Percentiles rank a stretch among this genome's conserved stretches.
These are phyloP conservation scores for Phialophora tarda DNA, from an alignment of 2,329 filamentous ascomycete genomes.

Conservation along the genomic window DNA sequence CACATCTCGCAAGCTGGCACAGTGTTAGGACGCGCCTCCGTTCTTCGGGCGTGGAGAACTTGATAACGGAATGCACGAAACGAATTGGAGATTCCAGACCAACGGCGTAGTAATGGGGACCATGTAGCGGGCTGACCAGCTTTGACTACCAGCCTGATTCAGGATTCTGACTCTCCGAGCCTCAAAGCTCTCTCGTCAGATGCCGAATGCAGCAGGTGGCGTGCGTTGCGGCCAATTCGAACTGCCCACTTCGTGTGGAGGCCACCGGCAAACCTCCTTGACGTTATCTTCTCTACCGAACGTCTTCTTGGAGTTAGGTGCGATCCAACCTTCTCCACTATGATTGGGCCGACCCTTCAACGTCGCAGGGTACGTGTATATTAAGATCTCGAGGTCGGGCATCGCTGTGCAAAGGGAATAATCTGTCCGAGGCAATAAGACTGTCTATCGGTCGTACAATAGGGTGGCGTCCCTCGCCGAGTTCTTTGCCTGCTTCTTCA, in stretches of 20 bases:
- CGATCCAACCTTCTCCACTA: neutral
- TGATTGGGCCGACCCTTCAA: slow-evolving; percentile 11
- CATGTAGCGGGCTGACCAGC: slow-evolving; percentile 5
- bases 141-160: slow-evolving; percentile 9
- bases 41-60: slow-evolving; percentile 1
- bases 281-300: slow-evolving; percentile 30
- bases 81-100: slow-evolving; percentile 6
- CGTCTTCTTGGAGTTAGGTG: slow-evolving; percentile 27
- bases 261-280: slow-evolving; percentile 10
- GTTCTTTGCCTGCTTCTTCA: slow-evolving; percentile 3
- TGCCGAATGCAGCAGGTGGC: slow-evolving; percentile 27
- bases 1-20: slow-evolving; percentile 2
- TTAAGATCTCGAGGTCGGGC: slow-evolving; percentile 8
- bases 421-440: neutral
- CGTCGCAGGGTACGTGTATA: slow-evolving; percentile 4
- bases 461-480: neutral
- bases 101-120: neutral
- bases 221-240: slow-evolving; percentile 1
- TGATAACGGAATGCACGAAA: slow-evolving; percentile 16
- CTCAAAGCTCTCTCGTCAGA: slow-evolving; percentile 22
- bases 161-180: slow-evolving; percentile 4
- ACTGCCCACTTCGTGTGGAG: slow-evolving; percentile 13
- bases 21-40: neutral
- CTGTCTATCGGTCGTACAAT: neutral
- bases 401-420: neutral